Percentiles rank a stretch among this genome's conserved stretches.
Evolutionary conservation across 139 green algal species (phyloP).

Genomic region (Picochlorum sp.): DNA sequence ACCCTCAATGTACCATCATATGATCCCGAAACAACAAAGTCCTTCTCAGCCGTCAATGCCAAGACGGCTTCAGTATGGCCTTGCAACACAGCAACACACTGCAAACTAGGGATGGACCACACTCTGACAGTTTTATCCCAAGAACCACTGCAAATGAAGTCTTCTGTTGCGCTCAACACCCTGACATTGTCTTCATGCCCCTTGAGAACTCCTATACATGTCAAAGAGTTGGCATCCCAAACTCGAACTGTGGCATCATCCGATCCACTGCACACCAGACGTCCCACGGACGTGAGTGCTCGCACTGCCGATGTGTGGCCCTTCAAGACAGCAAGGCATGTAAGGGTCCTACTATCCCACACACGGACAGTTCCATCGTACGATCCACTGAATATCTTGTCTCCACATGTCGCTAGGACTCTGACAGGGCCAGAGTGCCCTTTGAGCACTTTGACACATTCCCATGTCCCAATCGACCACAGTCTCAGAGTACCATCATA

Average conservation of each 20-base stretch:
- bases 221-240: conserved; percentile 70
- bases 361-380: conserved; percentile 89
- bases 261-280: conserved; percentile 71
- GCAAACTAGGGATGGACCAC: conserved; percentile 47
- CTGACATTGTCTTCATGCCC: conserved; percentile 92
- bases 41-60: conserved; percentile 67
- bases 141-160: conserved; percentile 74
- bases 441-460: conserved; percentile 58
- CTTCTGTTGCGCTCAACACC: conserved; percentile 67
- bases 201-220: conserved; percentile 71
- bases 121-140: conserved; percentile 92
- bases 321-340: conserved; percentile 37
- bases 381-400: conserved; percentile 69
- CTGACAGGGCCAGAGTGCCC: conserved; percentile 80
- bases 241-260: conserved; percentile 85
- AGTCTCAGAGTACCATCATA: conserved; percentile 73
- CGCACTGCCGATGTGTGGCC: conserved; percentile 78
- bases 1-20: conserved; percentile 86
- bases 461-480: conserved; percentile 71
- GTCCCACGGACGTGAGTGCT: conserved; percentile 54
- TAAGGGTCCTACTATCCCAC: conserved; percentile 55
- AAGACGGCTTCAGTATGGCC: conserved; percentile 89
- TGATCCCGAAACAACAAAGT: conserved; percentile 57
- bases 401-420: conserved; percentile 63
- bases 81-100: conserved; percentile 49